Percentiles rank a stretch among this genome's conserved stretches.
Conservation (phyloP, 495 filamentous ascomycete genomes). For the Diplogelasinospora grovesii region DNA sequence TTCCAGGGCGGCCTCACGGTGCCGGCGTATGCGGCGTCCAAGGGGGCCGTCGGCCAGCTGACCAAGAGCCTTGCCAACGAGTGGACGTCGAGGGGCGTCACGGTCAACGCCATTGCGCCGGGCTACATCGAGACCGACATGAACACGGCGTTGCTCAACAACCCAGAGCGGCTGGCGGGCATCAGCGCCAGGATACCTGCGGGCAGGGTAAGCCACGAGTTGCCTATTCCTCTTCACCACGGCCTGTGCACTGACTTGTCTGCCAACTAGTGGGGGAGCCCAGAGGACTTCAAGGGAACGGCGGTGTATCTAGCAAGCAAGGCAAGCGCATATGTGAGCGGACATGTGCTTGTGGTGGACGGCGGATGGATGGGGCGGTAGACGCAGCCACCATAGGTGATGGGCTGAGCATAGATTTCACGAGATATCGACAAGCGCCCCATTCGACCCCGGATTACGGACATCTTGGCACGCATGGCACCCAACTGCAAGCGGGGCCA, state of each 20-base stretch:
- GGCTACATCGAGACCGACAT: constrained; percentile 87
- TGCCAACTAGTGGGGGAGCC: constrained; percentile 57
- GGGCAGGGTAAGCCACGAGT: constrained; percentile 41
- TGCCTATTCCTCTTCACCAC: not conserved
- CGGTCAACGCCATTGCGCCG: constrained; percentile 73
- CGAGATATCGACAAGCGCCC: no score
- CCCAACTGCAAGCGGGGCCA: no score
- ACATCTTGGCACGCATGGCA: no score
- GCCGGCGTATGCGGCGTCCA: constrained; percentile 83
- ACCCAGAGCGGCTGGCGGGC: constrained; percentile 58
- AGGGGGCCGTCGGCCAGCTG: constrained; percentile 78
- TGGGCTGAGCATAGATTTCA: no score
- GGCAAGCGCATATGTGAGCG: constrained; percentile 75
- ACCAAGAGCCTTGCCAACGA: constrained; percentile 87
- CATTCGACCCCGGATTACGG: no score
- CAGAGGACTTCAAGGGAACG: constrained; percentile 85
- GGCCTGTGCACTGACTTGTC: constrained; percentile 2
- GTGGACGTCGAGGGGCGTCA: constrained; percentile 73
- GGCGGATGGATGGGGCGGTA: constrained; percentile 93
- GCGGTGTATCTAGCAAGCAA: constrained; percentile 71
- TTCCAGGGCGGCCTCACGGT: constrained; percentile 92
- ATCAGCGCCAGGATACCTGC: constrained; percentile 81
- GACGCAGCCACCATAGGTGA: no score
- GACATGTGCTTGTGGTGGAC: constrained; percentile 76
- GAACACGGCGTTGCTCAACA: constrained; percentile 76